Evolutionary conservation across 1,284 basidiomycete genomes (phyloP).

Genomic region (Abortiporus biennis): DNA sequence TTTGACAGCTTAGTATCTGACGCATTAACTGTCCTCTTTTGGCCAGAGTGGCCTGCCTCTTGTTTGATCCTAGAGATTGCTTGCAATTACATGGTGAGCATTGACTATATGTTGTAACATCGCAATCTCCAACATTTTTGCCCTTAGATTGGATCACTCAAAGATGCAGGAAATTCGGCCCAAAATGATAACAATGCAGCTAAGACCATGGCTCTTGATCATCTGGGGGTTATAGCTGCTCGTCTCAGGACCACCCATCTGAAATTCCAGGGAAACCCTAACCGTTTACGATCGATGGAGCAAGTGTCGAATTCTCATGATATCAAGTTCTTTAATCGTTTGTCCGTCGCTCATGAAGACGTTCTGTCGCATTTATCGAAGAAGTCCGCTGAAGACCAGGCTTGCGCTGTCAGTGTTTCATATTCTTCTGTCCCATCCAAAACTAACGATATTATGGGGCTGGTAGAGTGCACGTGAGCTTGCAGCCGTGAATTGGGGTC

Average conservation of each 20-base stretch:
- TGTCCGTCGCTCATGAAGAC: slow-evolving; percentile 57
- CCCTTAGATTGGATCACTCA: slow-evolving; percentile 68
- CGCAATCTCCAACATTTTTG: neutral
- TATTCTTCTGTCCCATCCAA: neutral
- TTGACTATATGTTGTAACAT: neutral
- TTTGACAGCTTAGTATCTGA: slow-evolving; percentile 90
- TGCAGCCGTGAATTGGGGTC: slow-evolving; percentile 64
- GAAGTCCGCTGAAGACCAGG: slow-evolving; percentile 69
- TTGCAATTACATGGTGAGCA: slow-evolving; percentile 76
- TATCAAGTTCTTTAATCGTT: slow-evolving; percentile 44
- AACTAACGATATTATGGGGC: neutral
- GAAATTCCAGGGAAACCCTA: slow-evolving; percentile 34
- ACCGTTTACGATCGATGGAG: too few relatives aligned
- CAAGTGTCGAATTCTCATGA: neutral
- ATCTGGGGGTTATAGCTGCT: slow-evolving; percentile 88
- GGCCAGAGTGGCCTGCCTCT: slow-evolving; percentile 97
- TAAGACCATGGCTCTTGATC: slow-evolving; percentile 86
- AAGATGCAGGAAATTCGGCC: slow-evolving; percentile 69
- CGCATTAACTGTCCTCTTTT: slow-evolving; percentile 82
- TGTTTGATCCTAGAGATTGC: slow-evolving; percentile 73
- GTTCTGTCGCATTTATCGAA: slow-evolving; percentile 62
- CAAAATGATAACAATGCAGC: slow-evolving; percentile 73
- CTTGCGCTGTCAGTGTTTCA: slow-evolving; percentile 54
- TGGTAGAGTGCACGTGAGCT: slow-evolving; percentile 74
- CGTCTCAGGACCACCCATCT: slow-evolving; percentile 60